Conservation (phyloP, 2,329 filamentous ascomycete genomes). For the Sclerotiophoma versabilis region DNA sequence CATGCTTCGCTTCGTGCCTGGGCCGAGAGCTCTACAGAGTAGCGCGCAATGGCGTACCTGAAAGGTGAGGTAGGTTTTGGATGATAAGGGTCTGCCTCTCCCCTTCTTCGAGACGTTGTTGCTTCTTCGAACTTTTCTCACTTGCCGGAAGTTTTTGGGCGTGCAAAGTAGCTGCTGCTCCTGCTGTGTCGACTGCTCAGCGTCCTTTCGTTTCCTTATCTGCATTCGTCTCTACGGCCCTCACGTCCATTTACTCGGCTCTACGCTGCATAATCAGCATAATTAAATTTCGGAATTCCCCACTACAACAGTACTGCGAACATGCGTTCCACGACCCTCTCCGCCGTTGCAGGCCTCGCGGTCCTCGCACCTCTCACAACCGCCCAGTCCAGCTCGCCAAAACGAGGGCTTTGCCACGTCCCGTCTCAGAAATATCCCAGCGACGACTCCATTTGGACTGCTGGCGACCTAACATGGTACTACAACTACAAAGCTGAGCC, state of each 20-base stretch:
- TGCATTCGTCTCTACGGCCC: not conserved
- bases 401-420: conserved; percentile 77
- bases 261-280: not conserved
- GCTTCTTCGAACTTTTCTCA: not conserved
- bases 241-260: not conserved
- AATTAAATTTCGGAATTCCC: no score
- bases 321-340: conserved; percentile 13
- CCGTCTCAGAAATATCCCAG: conserved; percentile 60
- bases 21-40: conserved; percentile 1
- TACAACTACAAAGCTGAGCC: conserved; percentile 76
- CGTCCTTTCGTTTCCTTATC: conserved; percentile 13
- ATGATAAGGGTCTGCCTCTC: conserved; percentile 14
- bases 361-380: conserved; percentile 11
- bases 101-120: not conserved
- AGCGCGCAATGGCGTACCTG: conserved; percentile 18
- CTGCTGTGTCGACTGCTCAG: conserved; percentile 12
- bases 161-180: not conserved
- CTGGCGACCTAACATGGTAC: conserved; percentile 76
- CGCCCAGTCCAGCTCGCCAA: conserved; percentile 55
- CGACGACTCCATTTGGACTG: conserved; percentile 73
- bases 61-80: not conserved
- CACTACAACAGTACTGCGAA: not conserved
- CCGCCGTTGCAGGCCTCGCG: conserved; percentile 11
- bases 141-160: not conserved
- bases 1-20: conserved; percentile 10